Evolutionary conservation across 2,329 filamentous ascomycete genomes (phyloP), one percentile per base, ranked within the genome.

Genomic region (Venturia pyrina): DNA sequence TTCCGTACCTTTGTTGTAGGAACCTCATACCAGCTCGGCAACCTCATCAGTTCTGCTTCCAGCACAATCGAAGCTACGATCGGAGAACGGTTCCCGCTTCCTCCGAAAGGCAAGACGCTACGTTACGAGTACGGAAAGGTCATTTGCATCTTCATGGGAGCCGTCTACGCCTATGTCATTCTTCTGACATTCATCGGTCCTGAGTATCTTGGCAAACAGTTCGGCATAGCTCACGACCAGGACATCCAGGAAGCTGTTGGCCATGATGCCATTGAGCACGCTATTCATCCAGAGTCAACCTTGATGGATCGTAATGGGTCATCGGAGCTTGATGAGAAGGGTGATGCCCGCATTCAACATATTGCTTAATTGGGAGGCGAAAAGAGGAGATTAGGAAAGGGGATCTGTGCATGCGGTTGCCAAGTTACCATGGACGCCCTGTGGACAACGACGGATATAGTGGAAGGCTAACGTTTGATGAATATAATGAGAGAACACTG

Each of bases 111-210:
- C 24, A 56, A 65, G 37, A 66, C 66, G 41, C 19, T 69, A 19
- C 69, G 76, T 34, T 76, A 82, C 0, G 74, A 81, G 21, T 96
- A 96, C 70, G 91, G 90, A 48, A 87, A 87, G 70, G 91, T 96
- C 11, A 93, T 96, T 69, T 91, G 88, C 73, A 95, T 96, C 72
- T 96, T 96, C 77, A 92, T 96, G 89, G 92, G 83, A 0, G 91
- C 88, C 70, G 91, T 96, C 0, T 96, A 80, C 70, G 83, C 78
- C 1, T 87, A 87, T 72, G 78, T 82, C 5, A 85, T 87, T 67
- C 10, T 87, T 2, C 73, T 91, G 65, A 56, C 43, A 15, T 57
- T 50, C 50, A 61, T 90, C 3, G 89, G 89, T 5, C 81, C 81
- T 0, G 81, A 83, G 72, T 73, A 79, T 74, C 74, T 79, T 68